Evolutionary conservation across 192 early-diverging fungal species (phyloP).

Genomic region (Coemansia interrupta): DNA sequence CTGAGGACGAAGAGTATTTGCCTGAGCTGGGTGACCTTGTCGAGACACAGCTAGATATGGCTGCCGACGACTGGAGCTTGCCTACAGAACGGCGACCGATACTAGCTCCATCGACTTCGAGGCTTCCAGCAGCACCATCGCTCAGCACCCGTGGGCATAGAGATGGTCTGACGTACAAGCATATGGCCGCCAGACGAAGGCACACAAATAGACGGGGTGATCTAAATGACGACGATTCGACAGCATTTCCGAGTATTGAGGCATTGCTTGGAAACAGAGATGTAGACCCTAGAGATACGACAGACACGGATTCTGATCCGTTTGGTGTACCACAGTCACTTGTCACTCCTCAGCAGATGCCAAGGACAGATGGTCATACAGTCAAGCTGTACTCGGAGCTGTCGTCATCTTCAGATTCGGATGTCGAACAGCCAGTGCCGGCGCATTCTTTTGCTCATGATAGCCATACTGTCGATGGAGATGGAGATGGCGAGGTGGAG

Average conservation of each 20-base stretch:
- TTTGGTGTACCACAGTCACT: slow-evolving; percentile 12
- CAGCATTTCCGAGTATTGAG: background rate
- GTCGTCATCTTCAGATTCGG: background rate
- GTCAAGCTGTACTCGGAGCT: slow-evolving; percentile 14
- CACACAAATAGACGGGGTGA: background rate
- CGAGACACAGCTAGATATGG: slow-evolving; percentile 13
- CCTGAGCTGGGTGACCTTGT: slow-evolving; percentile 24
- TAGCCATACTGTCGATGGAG: background rate
- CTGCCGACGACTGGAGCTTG: background rate
- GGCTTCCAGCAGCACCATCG: background rate
- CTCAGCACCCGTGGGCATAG: background rate
- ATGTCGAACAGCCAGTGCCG: too few species aligned
- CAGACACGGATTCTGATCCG: slow-evolving; percentile 7
- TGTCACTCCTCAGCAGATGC: background rate
- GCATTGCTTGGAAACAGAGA: background rate
- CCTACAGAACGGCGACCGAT: background rate
- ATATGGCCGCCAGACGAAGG: slow-evolving; percentile 21
- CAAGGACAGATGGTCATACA: too few species aligned
- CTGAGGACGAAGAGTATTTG: slow-evolving; percentile 44
- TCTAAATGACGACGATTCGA: too few species aligned
- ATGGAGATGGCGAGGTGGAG: background rate
- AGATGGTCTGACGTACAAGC: slow-evolving; percentile 25
- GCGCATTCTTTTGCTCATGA: too few species aligned
- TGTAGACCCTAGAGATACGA: too few species aligned
- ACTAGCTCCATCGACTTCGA: background rate